Evolutionary conservation across 192 early-diverging fungal species (phyloP).

Genomic region (Coemansia sp.): DNA sequence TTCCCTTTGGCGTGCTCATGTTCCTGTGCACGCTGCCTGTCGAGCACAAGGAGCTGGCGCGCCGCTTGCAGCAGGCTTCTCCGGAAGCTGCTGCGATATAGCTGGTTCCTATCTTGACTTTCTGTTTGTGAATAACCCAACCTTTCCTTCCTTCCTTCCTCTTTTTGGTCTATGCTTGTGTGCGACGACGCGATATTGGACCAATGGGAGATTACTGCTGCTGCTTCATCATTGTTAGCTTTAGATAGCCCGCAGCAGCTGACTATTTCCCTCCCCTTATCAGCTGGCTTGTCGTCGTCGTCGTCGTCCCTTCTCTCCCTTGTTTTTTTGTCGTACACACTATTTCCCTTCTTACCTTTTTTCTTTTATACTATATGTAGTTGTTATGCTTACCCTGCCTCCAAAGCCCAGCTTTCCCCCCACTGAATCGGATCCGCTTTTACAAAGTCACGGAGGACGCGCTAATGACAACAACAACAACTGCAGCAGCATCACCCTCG

Average conservation of each 20-base stretch:
- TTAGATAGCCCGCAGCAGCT: not conserved
- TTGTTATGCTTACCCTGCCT: not conserved
- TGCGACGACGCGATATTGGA: not conserved
- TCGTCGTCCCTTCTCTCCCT: not conserved
- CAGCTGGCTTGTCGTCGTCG: too few species aligned
- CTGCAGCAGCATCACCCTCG: too few species aligned
- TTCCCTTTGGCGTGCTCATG: slow-evolving; percentile 58
- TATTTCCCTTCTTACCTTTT: not conserved
- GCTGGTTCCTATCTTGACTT: too few species aligned
- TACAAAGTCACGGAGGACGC: not conserved
- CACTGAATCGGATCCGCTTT: slow-evolving; percentile 8
- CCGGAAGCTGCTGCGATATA: not conserved
- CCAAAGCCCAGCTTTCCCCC: not conserved
- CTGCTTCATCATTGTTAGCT: too few species aligned
- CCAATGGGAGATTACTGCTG: too few species aligned
- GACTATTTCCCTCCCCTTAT: not conserved
- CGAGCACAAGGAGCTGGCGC: slow-evolving; percentile 47
- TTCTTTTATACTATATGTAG: not conserved
- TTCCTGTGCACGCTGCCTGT: slow-evolving; percentile 60
- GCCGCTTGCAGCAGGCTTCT: slow-evolving; percentile 28
- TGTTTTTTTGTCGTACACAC: not conserved
- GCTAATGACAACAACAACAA: not conserved
- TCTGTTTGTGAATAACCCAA: too few species aligned
- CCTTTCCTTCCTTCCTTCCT: not conserved
- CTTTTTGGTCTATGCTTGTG: not conserved